These are phyloP conservation scores for Fusarium penzigii DNA, from an alignment of 2,329 filamentous ascomycete species.

Conservation along the genomic window DNA sequence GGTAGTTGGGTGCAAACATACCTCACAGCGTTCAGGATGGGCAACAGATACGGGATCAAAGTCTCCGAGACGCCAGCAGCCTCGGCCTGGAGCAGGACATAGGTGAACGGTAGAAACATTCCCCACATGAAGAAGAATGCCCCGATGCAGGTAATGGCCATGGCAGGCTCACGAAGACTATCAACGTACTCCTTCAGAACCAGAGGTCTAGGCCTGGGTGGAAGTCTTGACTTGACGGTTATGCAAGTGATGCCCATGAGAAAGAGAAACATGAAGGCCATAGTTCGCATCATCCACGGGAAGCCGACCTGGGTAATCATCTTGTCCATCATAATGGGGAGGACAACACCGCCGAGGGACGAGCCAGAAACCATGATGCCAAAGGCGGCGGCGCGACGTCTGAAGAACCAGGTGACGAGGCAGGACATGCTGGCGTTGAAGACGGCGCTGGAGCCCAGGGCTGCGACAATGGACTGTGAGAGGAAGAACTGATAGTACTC, in stretches of 20 bases:
- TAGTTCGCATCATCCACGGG: conserved; percentile 49
- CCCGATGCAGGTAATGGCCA: conserved; percentile 43
- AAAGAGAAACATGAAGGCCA: conserved; percentile 48
- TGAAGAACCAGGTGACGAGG: conserved; percentile 54
- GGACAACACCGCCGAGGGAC: conserved; percentile 55
- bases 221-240: conserved; percentile 40
- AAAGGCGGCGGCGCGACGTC: conserved; percentile 52
- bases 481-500: conserved; percentile 49
- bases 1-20: conserved; percentile 24
- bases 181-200: conserved; percentile 46
- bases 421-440: conserved; percentile 45
- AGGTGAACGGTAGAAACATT: conserved; percentile 57
- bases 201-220: conserved; percentile 48
- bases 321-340: conserved; percentile 61
- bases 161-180: conserved; percentile 48
- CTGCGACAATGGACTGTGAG: conserved; percentile 41
- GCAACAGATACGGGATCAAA: conserved; percentile 48
- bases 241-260: conserved; percentile 36
- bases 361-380: conserved; percentile 56
- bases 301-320: conserved; percentile 50
- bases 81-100: conserved; percentile 50
- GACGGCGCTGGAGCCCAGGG: conserved; percentile 44
- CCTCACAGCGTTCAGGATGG: conserved; percentile 59
- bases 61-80: conserved; percentile 42
- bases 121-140: conserved; percentile 58